Evolutionary conservation across 1,284 basidiomycete genomes (phyloP), one percentile per base, ranked within the genome.

Genomic region (Microbotryum saponariae): DNA sequence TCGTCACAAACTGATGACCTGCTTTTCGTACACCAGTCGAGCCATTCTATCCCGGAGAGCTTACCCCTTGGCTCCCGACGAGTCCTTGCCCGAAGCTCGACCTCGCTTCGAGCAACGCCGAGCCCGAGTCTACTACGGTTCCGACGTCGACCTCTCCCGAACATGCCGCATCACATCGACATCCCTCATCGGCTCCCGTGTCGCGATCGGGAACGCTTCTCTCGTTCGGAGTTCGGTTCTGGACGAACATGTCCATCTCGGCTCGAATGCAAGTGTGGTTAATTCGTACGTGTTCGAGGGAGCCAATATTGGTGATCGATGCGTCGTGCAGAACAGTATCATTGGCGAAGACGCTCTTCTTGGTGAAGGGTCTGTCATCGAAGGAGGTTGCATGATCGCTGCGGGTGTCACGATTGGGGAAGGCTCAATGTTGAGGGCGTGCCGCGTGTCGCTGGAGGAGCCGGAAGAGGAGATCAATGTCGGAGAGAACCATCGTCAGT

Each of bases 1-100:
- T 16, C 20, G 1, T 4, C 6, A 7, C 3, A 44, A 55, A 20
- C 46, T 50, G 16, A 54, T 47, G 4, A 20, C 55, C 31, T 57
- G 8, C 33, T n/a, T 25, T 21, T 23, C n/a, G 4, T 21, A 21
- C 16, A 7, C n/a, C 70, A 92, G 90, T 77, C 89, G 89, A 74
- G 92, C 97, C 72, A 89, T 98, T 54, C 77, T 98, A 45, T 82
- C 88, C 31, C 81, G 93, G 66, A 94, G 91, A 89, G 89, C 90
- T 3, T 94, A 91, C 77, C 96, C 94, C 1, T 80, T 97, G 21
- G 89, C 92, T 1, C 94, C 94, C 12, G 93, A 96, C 71, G 85
- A 92, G 73, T 91, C 91, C 73, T 84, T 93, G 67, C 91, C 91
- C 0, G 84, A 87, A 29, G 85, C 84, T 10, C 37, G 53, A 16